A percentile compares a stretch with the other conserved stretches of the same genome.
Evolutionary conservation across 2,329 filamentous ascomycete species (phyloP).

Genomic region (Aspergillus flavus): DNA sequence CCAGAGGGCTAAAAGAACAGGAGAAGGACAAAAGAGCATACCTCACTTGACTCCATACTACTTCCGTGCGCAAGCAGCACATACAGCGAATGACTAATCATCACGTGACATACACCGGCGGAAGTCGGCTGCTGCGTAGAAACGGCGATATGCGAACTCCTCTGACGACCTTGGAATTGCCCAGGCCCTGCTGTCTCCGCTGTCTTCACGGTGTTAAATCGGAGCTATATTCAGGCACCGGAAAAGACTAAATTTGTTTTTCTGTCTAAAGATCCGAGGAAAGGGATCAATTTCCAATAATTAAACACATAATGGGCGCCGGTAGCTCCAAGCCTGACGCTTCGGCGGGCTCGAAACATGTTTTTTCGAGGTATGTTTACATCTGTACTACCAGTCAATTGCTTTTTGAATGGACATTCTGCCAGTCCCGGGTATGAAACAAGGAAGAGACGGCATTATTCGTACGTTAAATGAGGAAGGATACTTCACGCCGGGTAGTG

Average conservation of each 20-base stretch:
- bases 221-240: background rate
- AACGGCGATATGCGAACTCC: slow-evolving; percentile 20
- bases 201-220: slow-evolving; percentile 6
- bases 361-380: slow-evolving; percentile 59
- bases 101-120: slow-evolving; percentile 26
- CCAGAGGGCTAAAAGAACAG: background rate
- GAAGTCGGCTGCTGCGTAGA: slow-evolving; percentile 22
- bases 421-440: background rate
- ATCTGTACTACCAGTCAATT: background rate
- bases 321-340: slow-evolving; percentile 63
- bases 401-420: background rate
- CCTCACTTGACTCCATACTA: background rate
- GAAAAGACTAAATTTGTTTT: background rate
- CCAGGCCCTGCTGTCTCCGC: slow-evolving; percentile 12
- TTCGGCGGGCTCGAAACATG: slow-evolving; percentile 56
- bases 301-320: slow-evolving; percentile 56
- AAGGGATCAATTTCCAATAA: background rate
- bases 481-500: background rate
- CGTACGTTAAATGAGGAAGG: background rate
- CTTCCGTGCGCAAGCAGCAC: background rate
- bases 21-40: background rate
- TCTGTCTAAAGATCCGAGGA: background rate
- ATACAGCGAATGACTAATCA: slow-evolving; percentile 14
- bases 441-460: background rate
- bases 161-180: slow-evolving; percentile 20